Conservation (phyloP, 257 asterid species). For the Rauvolfia tetraphylla region DNA sequence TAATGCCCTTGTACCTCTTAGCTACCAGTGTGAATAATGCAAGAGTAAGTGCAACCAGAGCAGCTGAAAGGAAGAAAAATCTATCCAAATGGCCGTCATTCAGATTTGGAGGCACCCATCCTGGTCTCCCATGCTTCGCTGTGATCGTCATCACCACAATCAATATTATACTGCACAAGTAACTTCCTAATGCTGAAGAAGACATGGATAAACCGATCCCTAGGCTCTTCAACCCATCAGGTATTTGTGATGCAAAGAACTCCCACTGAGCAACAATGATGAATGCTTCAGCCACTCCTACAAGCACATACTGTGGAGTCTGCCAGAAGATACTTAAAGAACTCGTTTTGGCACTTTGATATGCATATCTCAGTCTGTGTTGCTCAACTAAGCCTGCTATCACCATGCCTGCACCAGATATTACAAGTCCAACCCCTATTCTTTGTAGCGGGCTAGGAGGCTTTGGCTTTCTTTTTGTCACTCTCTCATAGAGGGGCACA, state of each 20-base stretch:
- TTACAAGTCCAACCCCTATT: constrained; percentile 72
- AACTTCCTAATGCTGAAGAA: constrained; percentile 76
- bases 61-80: constrained; percentile 75
- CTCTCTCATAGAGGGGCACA: constrained; percentile 52
- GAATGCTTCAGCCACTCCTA: constrained; percentile 80
- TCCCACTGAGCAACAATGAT: constrained; percentile 82
- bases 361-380: constrained; percentile 43
- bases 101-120: constrained; percentile 71
- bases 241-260: constrained; percentile 62
- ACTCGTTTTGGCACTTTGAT: constrained; percentile 34
- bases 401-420: constrained; percentile 55
- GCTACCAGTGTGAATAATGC: constrained; percentile 56
- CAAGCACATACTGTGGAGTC: constrained; percentile 73
- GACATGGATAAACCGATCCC: constrained; percentile 82
- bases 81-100: constrained; percentile 82
- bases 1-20: constrained; percentile 55
- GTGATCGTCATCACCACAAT: constrained; percentile 61
- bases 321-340: constrained; percentile 75
- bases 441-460: constrained; percentile 60
- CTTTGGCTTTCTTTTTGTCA: constrained; percentile 48
- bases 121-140: constrained; percentile 57
- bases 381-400: constrained; percentile 70
- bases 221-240: constrained; percentile 63
- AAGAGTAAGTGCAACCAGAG: constrained; percentile 53
- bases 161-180: constrained; percentile 54